phyloP scores from a whole-genome alignment of 352 stramenopile genomes.

The Phytophthora sansomeana region DNA sequence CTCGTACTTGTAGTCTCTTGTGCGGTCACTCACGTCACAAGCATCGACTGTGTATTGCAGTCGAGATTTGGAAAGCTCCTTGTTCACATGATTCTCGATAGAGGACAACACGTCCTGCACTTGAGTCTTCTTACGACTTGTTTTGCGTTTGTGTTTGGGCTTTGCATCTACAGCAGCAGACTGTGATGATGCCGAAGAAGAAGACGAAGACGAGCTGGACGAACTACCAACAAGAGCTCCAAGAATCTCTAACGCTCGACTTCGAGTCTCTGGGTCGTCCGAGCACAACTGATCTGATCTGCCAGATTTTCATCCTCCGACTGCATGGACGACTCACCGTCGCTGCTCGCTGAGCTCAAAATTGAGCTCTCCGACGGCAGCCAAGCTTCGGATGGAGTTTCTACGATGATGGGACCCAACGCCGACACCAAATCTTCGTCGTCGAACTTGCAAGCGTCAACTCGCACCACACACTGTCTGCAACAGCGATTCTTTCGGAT shows the following conservation, averaged over 20 bases:
- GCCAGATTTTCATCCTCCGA: constrained; percentile 42
- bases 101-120: constrained; percentile 41
- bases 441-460: constrained; percentile 62
- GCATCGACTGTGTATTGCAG: constrained; percentile 29
- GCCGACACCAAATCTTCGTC: constrained; percentile 54
- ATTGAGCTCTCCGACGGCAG: constrained; percentile 8
- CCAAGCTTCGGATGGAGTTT: constrained; percentile 49
- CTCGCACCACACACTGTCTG: constrained; percentile 56
- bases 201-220: constrained; percentile 25
- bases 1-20: constrained; percentile 59
- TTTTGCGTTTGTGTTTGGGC: constrained; percentile 16
- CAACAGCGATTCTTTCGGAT: constrained; percentile 59
- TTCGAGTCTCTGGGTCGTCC: constrained; percentile 45
- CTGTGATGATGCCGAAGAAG: neutral
- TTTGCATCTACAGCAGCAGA: neutral
- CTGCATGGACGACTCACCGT: constrained; percentile 35
- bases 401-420: constrained; percentile 53
- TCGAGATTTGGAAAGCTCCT: constrained; percentile 35
- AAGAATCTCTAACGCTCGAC: constrained; percentile 55
- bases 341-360: constrained; percentile 22
- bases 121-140: constrained; percentile 30
- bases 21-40: constrained; percentile 41
- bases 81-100: constrained; percentile 54
- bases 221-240: constrained; percentile 44
- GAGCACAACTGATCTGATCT: constrained; percentile 49